These are phyloP conservation scores for Hypoxylon fuscum DNA, from an alignment of 495 filamentous ascomycete genomes.

Conservation along the genomic window DNA sequence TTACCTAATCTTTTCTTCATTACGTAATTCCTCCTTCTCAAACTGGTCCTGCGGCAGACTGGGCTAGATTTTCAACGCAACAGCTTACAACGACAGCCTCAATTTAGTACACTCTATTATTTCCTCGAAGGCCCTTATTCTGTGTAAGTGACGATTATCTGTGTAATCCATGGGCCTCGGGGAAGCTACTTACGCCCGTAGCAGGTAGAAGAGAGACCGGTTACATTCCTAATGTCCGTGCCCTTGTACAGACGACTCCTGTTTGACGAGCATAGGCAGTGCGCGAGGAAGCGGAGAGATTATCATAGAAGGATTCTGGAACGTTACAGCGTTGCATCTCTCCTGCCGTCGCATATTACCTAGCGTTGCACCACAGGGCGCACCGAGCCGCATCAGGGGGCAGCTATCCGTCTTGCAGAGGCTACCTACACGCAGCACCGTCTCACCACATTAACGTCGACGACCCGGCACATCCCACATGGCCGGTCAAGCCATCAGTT, in stretches of 20 bases:
- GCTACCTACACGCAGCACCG: slow-evolving; percentile 26
- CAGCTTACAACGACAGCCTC: too few species aligned
- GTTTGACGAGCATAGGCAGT: not conserved
- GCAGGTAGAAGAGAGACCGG: not conserved
- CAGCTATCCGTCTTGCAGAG: slow-evolving; percentile 20
- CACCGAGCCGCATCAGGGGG: slow-evolving; percentile 32
- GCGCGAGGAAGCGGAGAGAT: not conserved
- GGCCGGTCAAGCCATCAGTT: not conserved
- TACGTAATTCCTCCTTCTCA: too few species aligned
- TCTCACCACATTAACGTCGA: slow-evolving; percentile 21
- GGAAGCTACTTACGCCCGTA: too few species aligned
- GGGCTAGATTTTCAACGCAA: too few species aligned
- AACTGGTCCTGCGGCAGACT: too few species aligned
- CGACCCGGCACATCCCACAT: slow-evolving; percentile 23
- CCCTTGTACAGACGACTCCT: not conserved
- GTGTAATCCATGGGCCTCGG: too few species aligned
- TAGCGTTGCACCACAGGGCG: slow-evolving; percentile 10
- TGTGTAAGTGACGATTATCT: not conserved
- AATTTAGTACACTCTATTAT: too few species aligned
- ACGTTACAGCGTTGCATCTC: slow-evolving; percentile 19
- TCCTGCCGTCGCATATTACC: slow-evolving; percentile 11
- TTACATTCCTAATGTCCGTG: slow-evolving; percentile 21
- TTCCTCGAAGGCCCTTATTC: too few species aligned
- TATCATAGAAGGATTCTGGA: slow-evolving; percentile 34
- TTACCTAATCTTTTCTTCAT: too few species aligned